A percentile compares a stretch with the other conserved stretches of the same genome.
phyloP scores from a whole-genome alignment of 345 rosid genomes.

The Gossypium bickii region DNA sequence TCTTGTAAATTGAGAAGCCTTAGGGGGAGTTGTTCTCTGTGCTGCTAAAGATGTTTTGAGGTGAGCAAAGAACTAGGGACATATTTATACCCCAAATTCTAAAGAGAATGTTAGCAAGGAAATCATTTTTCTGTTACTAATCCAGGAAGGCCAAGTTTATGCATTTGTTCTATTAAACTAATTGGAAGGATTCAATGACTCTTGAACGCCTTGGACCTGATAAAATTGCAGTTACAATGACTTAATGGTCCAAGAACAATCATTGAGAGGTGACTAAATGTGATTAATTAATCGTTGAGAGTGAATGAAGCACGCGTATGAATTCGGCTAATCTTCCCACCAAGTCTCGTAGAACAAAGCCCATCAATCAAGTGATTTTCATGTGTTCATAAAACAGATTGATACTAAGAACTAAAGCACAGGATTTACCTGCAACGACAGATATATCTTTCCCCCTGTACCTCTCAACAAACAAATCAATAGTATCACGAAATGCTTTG shows the following conservation, averaged over 20 bases:
- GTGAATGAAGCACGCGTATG: constrained; percentile 14
- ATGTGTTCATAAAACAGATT: background rate
- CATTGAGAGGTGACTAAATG: constrained; percentile 18
- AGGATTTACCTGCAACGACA: constrained; percentile 67
- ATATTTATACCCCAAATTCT: constrained; percentile 31
- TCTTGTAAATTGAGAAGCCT: background rate
- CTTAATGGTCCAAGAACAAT: constrained; percentile 18
- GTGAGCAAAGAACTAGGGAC: constrained; percentile 9
- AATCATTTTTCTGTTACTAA: constrained; percentile 29
- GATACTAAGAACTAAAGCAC: background rate
- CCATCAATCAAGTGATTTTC: background rate
- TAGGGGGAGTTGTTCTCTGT: background rate
- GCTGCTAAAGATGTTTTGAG: constrained; percentile 19
- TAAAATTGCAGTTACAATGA: constrained; percentile 20
- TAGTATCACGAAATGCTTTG: constrained; percentile 69
- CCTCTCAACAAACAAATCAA: constrained; percentile 80
- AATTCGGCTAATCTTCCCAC: background rate
- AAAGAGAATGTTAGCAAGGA: constrained; percentile 27
- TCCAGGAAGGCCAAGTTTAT: constrained; percentile 38
- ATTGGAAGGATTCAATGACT: constrained; percentile 3
- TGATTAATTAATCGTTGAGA: constrained; percentile 17
- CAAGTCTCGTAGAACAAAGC: background rate
- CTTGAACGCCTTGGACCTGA: constrained; percentile 20
- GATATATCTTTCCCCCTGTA: constrained; percentile 58
- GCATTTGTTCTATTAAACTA: constrained; percentile 32